Conservation (phyloP, 352 stramenopile species). For the Aphanomyces stellatus region DNA sequence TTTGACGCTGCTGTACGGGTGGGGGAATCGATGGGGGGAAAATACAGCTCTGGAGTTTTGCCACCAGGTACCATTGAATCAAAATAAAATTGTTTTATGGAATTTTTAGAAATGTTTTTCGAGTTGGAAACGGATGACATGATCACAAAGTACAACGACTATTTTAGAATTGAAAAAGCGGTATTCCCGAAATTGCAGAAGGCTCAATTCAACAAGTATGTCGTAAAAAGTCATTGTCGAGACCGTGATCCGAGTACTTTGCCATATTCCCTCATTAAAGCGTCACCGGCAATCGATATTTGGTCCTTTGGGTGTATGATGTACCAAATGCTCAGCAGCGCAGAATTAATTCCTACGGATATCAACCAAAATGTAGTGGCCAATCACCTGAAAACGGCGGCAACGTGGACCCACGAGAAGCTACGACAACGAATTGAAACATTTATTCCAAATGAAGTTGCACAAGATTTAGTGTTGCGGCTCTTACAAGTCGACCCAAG, state of each 20-base stretch:
- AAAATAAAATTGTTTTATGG: background rate
- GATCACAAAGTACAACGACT: constrained; percentile 24
- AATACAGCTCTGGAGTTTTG: constrained; percentile 20
- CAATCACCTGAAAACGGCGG: background rate
- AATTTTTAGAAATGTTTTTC: background rate
- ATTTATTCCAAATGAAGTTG: constrained; percentile 3
- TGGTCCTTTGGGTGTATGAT: constrained; percentile 22
- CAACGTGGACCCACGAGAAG: constrained; percentile 15
- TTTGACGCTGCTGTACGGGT: constrained; percentile 6
- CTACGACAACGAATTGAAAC: background rate
- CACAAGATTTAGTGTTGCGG: constrained; percentile 13
- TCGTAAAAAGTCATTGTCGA: background rate
- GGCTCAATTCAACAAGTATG: background rate
- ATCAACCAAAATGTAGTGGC: constrained; percentile 11
- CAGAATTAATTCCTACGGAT: background rate
- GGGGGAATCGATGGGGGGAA: background rate
- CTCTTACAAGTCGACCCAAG: constrained; percentile 13
- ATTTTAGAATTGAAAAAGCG: no score
- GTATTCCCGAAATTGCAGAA: background rate
- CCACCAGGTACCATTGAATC: constrained; percentile 11
- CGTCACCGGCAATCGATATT: constrained; percentile 12
- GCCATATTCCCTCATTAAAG: constrained; percentile 9
- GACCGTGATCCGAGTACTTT: background rate
- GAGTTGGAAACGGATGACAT: background rate
- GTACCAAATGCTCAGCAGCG: constrained; percentile 15